Evolutionary conservation across 2,329 filamentous ascomycete genomes (phyloP), one percentile per base, ranked within the genome.

Genomic region (Canariomyces notabilis): DNA sequence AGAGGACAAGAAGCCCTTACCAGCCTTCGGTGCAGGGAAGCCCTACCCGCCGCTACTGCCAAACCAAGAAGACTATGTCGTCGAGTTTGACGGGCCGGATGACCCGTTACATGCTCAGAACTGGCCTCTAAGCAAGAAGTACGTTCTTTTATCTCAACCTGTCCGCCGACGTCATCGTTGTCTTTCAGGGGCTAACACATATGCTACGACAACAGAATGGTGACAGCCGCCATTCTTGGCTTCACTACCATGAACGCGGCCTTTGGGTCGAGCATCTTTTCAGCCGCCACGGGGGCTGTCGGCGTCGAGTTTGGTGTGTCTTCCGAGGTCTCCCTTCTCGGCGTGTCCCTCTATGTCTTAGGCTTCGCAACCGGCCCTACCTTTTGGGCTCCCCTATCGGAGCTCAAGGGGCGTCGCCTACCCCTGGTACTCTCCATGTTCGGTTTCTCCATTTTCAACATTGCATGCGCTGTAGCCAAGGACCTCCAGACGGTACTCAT

Each of bases 61-160:
- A 2, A 79, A 82, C 12, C 74, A 76, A 56, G 86, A 90, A 57
- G 80, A 87, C 53, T 91, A 90, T 60, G 85, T 89, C 0, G 86
- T 90, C 35, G 86, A 89, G 64, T 95, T 95, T 60, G 84, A 90
- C 56, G 89, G 89, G 0, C 83, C 81, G 1, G 76, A 89, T 53
- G 89, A 95, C 59, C 89, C 89, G 2, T 61, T 90, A 50, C 89
- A 95, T 65, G 85, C 88, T 1, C 86, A 91, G 68, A 95, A 95
- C 63, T 95, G 89, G 89, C 76, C 85, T 0, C 60, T 86, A 44
- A 78, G 70, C 61, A 90, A 87, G 71, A 95, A 95, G 80, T 80
- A 65, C 60, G 75, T 72, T 3, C 12, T 65, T 16, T 31, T 12
- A n/a, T 20, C 5, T 2, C n/a, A 14, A 16, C 16, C 18, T n/a